A percentile compares a stretch with the other conserved stretches of the same genome.
phyloP scores from a whole-genome alignment of 805 yeast genomes.

The Candida gorgasii region DNA sequence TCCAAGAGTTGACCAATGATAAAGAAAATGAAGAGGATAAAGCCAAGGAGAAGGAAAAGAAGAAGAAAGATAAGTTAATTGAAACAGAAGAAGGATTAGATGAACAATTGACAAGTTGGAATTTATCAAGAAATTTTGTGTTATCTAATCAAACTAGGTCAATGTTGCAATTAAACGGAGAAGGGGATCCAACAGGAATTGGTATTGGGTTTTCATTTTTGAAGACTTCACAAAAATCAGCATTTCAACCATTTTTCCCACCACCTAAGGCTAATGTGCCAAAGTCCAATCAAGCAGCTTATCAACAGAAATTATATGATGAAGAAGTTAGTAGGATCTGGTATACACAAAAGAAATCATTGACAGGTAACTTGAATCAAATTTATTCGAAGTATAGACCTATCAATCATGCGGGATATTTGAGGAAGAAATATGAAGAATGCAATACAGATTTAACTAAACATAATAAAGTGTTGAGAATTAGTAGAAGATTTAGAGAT shows the following conservation, averaged over 20 bases:
- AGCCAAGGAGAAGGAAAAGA: conserved; percentile 37
- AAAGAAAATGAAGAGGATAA: conserved; percentile 36
- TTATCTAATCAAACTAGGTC: conserved; percentile 96
- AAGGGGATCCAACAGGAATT: conserved; percentile 91
- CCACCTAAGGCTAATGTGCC: conserved; percentile 39
- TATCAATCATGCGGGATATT: conserved; percentile 28
- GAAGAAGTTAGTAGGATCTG: conserved; percentile 87
- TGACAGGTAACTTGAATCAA: conserved; percentile 35
- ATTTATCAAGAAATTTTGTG: conserved; percentile 84
- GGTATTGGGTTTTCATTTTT: conserved; percentile 88
- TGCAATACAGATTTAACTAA: conserved; percentile 34
- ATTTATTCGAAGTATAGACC: conserved; percentile 42
- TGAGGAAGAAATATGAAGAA: conserved; percentile 37
- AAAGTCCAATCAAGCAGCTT: conserved; percentile 41
- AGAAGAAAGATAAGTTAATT: conserved; percentile 31
- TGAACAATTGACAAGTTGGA: conserved; percentile 93
- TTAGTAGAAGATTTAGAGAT: conserved; percentile 79
- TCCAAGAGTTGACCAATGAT: conserved; percentile 28
- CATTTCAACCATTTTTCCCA: conserved; percentile 53
- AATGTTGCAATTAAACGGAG: conserved; percentile 92
- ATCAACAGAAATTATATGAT: conserved; percentile 88
- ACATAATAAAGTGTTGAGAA: conserved; percentile 38
- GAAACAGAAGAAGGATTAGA: conserved; percentile 60
- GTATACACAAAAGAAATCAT: conserved; percentile 74
- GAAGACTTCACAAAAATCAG: conserved; percentile 93